Evolutionary conservation across 2,329 filamentous ascomycete genomes (phyloP).

Genomic region (Pyricularia sp.): DNA sequence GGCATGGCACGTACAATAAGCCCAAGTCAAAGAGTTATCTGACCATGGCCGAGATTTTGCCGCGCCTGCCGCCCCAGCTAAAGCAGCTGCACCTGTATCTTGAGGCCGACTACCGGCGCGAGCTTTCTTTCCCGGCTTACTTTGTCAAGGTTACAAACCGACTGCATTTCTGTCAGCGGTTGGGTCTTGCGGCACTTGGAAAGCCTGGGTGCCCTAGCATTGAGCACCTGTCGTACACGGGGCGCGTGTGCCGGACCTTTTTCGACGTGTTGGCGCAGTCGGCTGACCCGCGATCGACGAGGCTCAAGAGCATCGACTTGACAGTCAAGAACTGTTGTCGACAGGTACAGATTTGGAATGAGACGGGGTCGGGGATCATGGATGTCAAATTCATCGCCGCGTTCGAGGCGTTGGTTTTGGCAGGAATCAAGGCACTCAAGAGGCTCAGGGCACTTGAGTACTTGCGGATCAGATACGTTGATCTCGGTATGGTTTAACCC

Average conservation of each 20-base stretch:
- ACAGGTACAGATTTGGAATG: slow-evolving; percentile 42
- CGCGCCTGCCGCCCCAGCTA: slow-evolving; percentile 45
- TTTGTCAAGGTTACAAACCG: slow-evolving; percentile 49
- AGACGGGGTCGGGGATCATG: slow-evolving; percentile 60
- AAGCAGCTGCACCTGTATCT: slow-evolving; percentile 58
- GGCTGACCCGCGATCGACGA: slow-evolving; percentile 36
- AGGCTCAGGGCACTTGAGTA: slow-evolving; percentile 50
- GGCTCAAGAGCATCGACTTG: slow-evolving; percentile 58
- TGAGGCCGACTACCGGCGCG: slow-evolving; percentile 62
- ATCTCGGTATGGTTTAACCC: slow-evolving; percentile 43
- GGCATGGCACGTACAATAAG: slow-evolving; percentile 58
- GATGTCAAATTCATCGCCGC: slow-evolving; percentile 63
- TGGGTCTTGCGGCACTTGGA: slow-evolving; percentile 44
- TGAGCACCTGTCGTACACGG: slow-evolving; percentile 63
- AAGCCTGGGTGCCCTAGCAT: slow-evolving; percentile 34
- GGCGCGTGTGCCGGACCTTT: slow-evolving; percentile 60
- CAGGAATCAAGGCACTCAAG: slow-evolving; percentile 51
- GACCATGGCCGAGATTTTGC: slow-evolving; percentile 56
- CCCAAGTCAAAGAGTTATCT: slow-evolving; percentile 67
- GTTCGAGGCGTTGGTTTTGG: slow-evolving; percentile 60
- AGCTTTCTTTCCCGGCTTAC: slow-evolving; percentile 49
- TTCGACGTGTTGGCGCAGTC: slow-evolving; percentile 49
- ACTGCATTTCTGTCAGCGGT: slow-evolving; percentile 55
- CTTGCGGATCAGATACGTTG: slow-evolving; percentile 65
- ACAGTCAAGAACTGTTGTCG: slow-evolving; percentile 69